Evolutionary conservation across 2,329 filamentous ascomycete species (phyloP).

Genomic region (Pleurostoma richardsiae): DNA sequence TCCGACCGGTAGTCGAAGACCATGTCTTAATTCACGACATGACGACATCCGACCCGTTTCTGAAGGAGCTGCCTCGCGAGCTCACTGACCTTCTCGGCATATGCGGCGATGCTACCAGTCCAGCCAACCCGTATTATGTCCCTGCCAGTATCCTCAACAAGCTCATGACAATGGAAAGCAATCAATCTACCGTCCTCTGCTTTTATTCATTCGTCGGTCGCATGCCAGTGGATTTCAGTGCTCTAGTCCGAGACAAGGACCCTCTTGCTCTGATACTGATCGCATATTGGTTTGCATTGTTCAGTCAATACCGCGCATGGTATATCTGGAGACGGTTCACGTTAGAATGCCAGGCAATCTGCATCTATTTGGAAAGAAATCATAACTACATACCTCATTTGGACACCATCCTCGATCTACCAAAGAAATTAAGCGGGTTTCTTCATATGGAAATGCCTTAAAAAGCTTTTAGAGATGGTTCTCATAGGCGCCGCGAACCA

Average conservation of each 20-base stretch:
- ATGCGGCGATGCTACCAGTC: constrained; percentile 7
- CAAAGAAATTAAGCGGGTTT: constrained; percentile 3
- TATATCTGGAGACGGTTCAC: constrained; percentile 38
- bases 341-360: constrained; percentile 44
- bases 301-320: constrained; percentile 34
- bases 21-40: constrained; percentile 14
- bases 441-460: background rate
- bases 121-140: constrained; percentile 23
- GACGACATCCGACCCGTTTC: constrained; percentile 6
- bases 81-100: constrained; percentile 22
- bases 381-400: constrained; percentile 4
- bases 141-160: constrained; percentile 28
- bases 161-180: constrained; percentile 25
- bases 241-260: constrained; percentile 43
- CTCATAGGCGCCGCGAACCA: background rate
- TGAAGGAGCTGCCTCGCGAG: constrained; percentile 20
- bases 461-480: background rate
- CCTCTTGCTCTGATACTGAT: constrained; percentile 46
- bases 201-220: constrained; percentile 42
- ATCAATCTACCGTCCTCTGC: constrained; percentile 32
- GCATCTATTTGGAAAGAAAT: constrained; percentile 21
- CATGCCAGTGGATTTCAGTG: constrained; percentile 36
- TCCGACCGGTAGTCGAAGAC: constrained; percentile 22
- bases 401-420: constrained; percentile 6
- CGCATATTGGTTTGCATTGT: constrained; percentile 49